These are phyloP conservation scores for Alloteropsis semialata DNA, from an alignment of 176 grass and related monocot species.

Conservation along the genomic window DNA sequence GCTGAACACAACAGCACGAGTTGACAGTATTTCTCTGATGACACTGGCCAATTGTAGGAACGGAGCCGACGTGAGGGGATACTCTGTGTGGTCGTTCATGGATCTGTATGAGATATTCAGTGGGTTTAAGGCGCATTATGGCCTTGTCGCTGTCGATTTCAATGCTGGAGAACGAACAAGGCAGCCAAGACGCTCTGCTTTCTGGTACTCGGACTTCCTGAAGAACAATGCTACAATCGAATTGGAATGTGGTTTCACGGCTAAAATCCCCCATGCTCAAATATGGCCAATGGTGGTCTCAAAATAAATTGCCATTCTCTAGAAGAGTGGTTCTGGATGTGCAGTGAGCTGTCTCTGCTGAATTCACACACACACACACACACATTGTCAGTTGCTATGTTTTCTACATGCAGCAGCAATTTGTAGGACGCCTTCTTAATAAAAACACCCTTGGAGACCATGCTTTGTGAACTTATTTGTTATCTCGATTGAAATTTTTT, in stretches of 20 bases:
- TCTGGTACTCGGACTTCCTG: conserved; percentile 52
- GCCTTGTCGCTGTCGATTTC: conserved; percentile 51
- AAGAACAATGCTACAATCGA: conserved; percentile 39
- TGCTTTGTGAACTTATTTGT: not conserved
- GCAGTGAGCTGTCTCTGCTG: not conserved
- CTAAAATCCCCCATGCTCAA: not conserved
- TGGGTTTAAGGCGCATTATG: conserved; percentile 26
- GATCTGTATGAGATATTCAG: conserved; percentile 49
- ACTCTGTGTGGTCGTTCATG: conserved; percentile 59
- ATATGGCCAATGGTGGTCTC: not conserved
- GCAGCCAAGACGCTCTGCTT: conserved; percentile 38
- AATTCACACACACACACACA: too few relatives aligned
- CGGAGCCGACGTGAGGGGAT: conserved; percentile 48
- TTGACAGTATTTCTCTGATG: not conserved
- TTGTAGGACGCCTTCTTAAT: not conserved
- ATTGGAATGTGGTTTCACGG: not conserved
- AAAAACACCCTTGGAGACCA: not conserved
- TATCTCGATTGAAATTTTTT: too few relatives aligned
- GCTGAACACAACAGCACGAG: not conserved
- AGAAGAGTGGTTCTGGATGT: not conserved
- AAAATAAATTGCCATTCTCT: not conserved
- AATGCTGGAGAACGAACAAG: conserved; percentile 26
- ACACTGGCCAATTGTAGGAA: conserved; percentile 20
- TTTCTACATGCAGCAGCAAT: not conserved
- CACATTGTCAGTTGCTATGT: not conserved